A percentile compares a stretch with the other conserved stretches of the same genome.
These are phyloP conservation scores for Saccharomyces mikatae DNA, from an alignment of 805 yeast species.

Conservation along the genomic window DNA sequence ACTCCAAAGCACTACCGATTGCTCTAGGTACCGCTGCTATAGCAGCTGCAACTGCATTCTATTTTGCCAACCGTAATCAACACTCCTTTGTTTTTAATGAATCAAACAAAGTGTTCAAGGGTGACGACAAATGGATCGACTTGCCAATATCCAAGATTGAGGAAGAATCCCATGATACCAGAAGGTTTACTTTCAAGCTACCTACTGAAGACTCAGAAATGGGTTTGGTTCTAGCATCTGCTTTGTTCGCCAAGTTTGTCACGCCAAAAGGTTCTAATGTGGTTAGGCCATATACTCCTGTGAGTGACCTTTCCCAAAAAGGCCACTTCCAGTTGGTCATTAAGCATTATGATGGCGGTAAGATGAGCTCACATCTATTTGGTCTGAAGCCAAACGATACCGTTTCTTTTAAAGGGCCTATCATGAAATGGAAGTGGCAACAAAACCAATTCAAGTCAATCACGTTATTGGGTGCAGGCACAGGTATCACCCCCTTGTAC, in stretches of 20 bases:
- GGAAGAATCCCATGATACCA: slow-evolving; percentile 54
- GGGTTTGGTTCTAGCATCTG: slow-evolving; percentile 75
- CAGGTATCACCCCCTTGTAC: slow-evolving; percentile 93
- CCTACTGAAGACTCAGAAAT: slow-evolving; percentile 57
- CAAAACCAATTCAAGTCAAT: slow-evolving; percentile 77
- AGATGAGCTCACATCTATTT: slow-evolving; percentile 68
- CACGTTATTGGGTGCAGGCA: slow-evolving; percentile 88
- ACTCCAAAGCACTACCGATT: slow-evolving; percentile 28
- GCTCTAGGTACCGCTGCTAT: slow-evolving; percentile 44
- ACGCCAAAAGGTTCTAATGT: slow-evolving; percentile 81
- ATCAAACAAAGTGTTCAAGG: slow-evolving; percentile 41
- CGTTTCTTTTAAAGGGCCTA: slow-evolving; percentile 88
- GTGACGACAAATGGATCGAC: slow-evolving; percentile 66
- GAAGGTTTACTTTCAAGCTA: slow-evolving; percentile 61
- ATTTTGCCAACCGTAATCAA: not conserved
- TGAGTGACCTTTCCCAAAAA: slow-evolving; percentile 55
- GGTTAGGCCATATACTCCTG: slow-evolving; percentile 85
- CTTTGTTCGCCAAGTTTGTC: slow-evolving; percentile 70
- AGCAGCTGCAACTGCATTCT: slow-evolving; percentile 27
- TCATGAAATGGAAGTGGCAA: slow-evolving; percentile 82
- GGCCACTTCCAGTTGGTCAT: slow-evolving; percentile 76
- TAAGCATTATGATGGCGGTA: slow-evolving; percentile 80
- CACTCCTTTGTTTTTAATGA: slow-evolving; percentile 27
- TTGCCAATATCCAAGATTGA: slow-evolving; percentile 40
- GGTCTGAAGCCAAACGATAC: slow-evolving; percentile 70